Evolutionary conservation across 1,284 basidiomycete genomes (phyloP), one percentile per base, ranked within the genome.

Genomic region (Ustilago curta): DNA sequence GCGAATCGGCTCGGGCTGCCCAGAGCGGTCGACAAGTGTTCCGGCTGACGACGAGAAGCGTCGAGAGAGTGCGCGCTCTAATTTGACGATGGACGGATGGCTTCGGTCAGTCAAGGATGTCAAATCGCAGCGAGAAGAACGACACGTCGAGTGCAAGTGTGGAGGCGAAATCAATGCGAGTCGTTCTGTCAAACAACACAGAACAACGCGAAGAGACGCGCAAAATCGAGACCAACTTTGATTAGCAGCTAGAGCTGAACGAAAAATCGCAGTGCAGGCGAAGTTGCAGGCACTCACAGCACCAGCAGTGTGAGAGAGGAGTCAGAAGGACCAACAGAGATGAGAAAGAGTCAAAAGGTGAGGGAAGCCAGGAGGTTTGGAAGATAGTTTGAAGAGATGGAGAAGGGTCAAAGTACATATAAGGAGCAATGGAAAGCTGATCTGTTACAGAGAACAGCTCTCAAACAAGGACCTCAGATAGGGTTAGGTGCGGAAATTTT

Each of bases 131-230:
- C 53, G 56, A 49, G 44, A 40, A 47, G 44, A 49, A 31, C 12
- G 31, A 25, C 21, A 39, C 29, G 43, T 47, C 51, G 50, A 37
- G 18, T 2, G 27, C 12, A 37, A 25, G 32, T 25, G 43, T 37
- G 44, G 43, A 47, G 43, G 43, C 44, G 14, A 31, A 44, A 35
- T 16, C 40, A 43, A 40, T 21, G 31, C 40, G 51, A 25, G 19
- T 37, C 19, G 21, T 21, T 40, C 42, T 39, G 35, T 19, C 14
- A 32, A 19, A 44, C 44, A 47, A 48, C 23, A 37, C 9, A 19
- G 37, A 40, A 40, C 35, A 16, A 44, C 50, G 44, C 42, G 43
- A 58, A 29, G 39, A 55, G 44, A 51, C 47, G 57, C 51, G 58
- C 31, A 51, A 59, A 50, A 19, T 43, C 4, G 39, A 19, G 19